Conservation (phyloP, 257 asterid species). For the Solanum chmielewskii region DNA sequence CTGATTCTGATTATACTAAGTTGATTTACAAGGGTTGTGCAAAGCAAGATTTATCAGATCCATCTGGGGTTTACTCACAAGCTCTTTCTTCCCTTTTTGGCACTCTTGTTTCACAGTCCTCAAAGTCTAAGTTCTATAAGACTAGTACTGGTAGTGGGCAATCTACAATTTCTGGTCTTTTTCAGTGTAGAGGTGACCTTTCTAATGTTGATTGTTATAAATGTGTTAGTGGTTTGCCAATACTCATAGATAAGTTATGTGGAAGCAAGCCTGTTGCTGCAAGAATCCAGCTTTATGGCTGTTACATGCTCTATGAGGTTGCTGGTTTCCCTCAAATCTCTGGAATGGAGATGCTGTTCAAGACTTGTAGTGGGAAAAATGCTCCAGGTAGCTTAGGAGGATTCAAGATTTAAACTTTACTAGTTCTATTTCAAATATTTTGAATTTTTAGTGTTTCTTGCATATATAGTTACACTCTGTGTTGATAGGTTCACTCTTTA, state of each 20-base stretch:
- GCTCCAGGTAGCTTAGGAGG: background rate
- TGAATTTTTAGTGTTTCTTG: background rate
- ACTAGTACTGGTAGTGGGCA: conserved; percentile 60
- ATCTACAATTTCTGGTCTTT: conserved; percentile 65
- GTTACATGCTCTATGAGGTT: conserved; percentile 85
- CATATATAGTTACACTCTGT: background rate
- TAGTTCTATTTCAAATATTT: background rate
- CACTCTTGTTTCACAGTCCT: conserved; percentile 77
- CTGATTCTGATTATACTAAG: conserved; percentile 54
- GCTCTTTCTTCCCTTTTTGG: conserved; percentile 77
- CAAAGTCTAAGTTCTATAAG: conserved; percentile 67
- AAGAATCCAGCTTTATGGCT: conserved; percentile 82
- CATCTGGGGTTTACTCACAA: conserved; percentile 77
- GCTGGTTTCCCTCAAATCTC: conserved; percentile 59
- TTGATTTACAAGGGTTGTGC: conserved; percentile 95
- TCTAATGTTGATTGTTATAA: conserved; percentile 78
- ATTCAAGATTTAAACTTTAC: background rate
- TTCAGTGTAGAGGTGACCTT: conserved; percentile 86
- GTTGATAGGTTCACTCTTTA: background rate
- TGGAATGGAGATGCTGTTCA: conserved; percentile 88
- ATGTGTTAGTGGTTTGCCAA: conserved; percentile 75
- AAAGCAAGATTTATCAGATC: conserved; percentile 74
- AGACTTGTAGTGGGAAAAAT: conserved; percentile 21
- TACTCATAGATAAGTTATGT: conserved; percentile 79
- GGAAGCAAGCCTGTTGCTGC: conserved; percentile 61